These are phyloP conservation scores for Amanita pseudoporphyria DNA, from an alignment of 768 basidiomycete species.

Conservation along the genomic window DNA sequence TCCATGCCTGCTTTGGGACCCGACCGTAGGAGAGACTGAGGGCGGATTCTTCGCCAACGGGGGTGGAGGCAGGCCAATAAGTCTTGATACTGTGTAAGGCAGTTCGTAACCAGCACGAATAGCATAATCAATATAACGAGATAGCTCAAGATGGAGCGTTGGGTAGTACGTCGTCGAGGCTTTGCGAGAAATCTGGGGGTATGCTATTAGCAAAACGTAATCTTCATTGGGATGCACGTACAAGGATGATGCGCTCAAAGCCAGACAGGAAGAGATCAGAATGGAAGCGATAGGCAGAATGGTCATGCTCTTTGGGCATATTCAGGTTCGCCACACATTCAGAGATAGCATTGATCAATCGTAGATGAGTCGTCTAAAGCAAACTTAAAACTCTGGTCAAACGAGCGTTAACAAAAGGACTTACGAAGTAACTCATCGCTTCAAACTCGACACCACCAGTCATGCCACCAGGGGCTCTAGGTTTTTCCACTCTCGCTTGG, in stretches of 20 bases:
- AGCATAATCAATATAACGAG: constrained; percentile 73
- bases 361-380: constrained; percentile 76
- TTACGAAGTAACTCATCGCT: constrained; percentile 90
- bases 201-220: constrained; percentile 1
- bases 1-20: constrained; percentile 8
- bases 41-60: constrained; percentile 39
- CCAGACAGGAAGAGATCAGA: constrained; percentile 84
- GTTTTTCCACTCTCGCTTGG: constrained; percentile 77
- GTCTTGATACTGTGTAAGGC: constrained; percentile 71
- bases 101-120: constrained; percentile 60
- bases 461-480: constrained; percentile 93
- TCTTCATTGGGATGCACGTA: constrained; percentile 26
- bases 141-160: constrained; percentile 85
- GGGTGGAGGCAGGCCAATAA: constrained; percentile 72
- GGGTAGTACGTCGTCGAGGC: constrained; percentile 94
- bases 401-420: constrained; percentile 18
- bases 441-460: constrained; percentile 98
- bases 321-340: constrained; percentile 55
- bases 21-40: constrained; percentile 16
- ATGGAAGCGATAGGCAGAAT: constrained; percentile 79
- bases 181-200: constrained; percentile 77
- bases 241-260: constrained; percentile 82
- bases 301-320: constrained; percentile 56
- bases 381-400: background rate
- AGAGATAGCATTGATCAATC: constrained; percentile 74